phyloP scores from a whole-genome alignment of 2,329 filamentous ascomycete genomes.

The Colletotrichum euphorbiae region DNA sequence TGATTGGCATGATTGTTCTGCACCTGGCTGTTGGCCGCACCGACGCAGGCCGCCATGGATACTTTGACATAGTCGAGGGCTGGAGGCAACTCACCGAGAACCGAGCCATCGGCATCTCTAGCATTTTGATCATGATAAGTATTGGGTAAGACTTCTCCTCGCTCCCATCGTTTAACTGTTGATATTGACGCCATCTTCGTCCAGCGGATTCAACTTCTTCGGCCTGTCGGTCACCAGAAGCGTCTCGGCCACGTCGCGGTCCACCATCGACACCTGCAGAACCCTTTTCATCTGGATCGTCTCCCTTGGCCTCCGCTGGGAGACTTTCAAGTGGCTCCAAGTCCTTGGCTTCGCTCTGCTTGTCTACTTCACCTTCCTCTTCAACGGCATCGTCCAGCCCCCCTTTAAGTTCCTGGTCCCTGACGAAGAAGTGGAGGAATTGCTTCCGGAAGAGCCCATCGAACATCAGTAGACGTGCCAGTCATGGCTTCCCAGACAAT shows the following conservation, averaged over 20 bases:
- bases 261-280: slow-evolving; percentile 96
- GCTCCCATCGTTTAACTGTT: slow-evolving; percentile 18
- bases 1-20: slow-evolving; percentile 82
- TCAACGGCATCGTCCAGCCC: slow-evolving; percentile 92
- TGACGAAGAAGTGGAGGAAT: slow-evolving; percentile 67
- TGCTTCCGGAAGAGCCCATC: slow-evolving; percentile 86
- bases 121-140: slow-evolving; percentile 93
- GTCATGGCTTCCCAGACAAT: not conserved
- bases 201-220: slow-evolving; percentile 97
- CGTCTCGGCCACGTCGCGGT: slow-evolving; percentile 92
- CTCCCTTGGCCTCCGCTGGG: slow-evolving; percentile 93
- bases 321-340: slow-evolving; percentile 97
- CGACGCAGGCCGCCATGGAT: slow-evolving; percentile 78
- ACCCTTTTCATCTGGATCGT: slow-evolving; percentile 99
- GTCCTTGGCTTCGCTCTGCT: slow-evolving; percentile 88
- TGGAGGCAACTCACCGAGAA: slow-evolving; percentile 83
- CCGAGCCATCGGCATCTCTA: slow-evolving; percentile 78
- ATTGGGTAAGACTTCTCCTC: slow-evolving; percentile 77
- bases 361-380: slow-evolving; percentile 96
- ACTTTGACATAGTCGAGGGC: slow-evolving; percentile 91
- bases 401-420: slow-evolving; percentile 77
- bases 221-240: slow-evolving; percentile 90
- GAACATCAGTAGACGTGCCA: slow-evolving; percentile 66
- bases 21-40: slow-evolving; percentile 83
- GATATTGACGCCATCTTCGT: slow-evolving; percentile 23